Evolutionary conservation across 2,329 filamentous ascomycete genomes (phyloP), one percentile per base, ranked within the genome.

Genomic region (Colletotrichum musae): DNA sequence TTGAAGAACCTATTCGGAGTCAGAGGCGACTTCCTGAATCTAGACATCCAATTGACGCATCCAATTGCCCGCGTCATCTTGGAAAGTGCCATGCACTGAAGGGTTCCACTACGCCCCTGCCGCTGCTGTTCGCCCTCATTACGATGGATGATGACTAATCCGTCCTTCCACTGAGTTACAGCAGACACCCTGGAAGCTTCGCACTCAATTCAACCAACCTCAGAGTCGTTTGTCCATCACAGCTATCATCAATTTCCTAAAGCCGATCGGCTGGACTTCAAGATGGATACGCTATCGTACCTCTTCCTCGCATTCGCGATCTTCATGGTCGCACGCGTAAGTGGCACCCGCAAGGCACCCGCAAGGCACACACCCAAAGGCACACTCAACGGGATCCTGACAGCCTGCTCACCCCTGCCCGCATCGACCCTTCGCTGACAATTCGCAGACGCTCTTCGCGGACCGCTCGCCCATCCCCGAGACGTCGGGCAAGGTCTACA

Each of bases 401-500:
- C 18, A 12, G 21, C n/a, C 21, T 15, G 16, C 21, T 13, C 18
- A 24, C 24, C 53, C 24, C 53, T 64, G 41, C 57, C 52, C 2
- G 10, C 3, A 32, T 1, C 16, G 12, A 2, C 3, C 6, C 2
- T 36, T 50, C 13, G 39, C 32, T 36, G 32, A 36, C 32, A 10
- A 10, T 36, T 36, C 32, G 9, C 32, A 74, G 73, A 26, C 71
- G 12, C 21, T 75, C 12, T 71, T 77, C 39, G 69, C 70, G 12
- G 73, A 76, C 60, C 74, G 75, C 64, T 71, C 75, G 10, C 80
- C 80, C 51, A 82, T 82, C 64, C 80, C 80, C 9, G 81, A 83
- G 54, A 81, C 79, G 0, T 82, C 81, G 0, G 76, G 75, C 60
- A 77, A 80, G 18, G 80, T 82, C n/a, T 74, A 74, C 65, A 80